Base-by-base conservation (phyloP, 1,139 yeast genomes). In the Geotrichum citri-aurantii region DNA sequence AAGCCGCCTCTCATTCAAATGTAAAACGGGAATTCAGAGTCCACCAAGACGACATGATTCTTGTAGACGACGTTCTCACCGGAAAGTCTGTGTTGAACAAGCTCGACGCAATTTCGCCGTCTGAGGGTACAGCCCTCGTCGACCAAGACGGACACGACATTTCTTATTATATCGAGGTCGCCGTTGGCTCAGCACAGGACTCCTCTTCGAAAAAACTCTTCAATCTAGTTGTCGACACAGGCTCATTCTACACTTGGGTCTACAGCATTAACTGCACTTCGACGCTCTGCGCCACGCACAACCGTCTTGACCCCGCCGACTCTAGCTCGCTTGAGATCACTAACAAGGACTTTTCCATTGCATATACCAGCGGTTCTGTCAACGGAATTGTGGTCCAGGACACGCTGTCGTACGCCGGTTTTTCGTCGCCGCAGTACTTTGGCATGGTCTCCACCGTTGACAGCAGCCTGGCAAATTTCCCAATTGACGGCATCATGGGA, bases 201-300 rank as follows among this genome's bases (percentile, higher is more conserved):
- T 19, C 37, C 1, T 27, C 19, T 21, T 33, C 51, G 21, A 47
- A 26, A 12, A 52, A 57, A 23, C n/a, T 51, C 1, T 83, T 78
- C 66, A 81, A 81, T 6, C 71, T 85, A 50, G 75, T 85, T 19
- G 72, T 85, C 29, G 90, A 85, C 68, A 84, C 90, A 0, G 89
- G 88, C 1, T 82, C 86, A 44, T 82, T 84, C 46, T 79, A 83
- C 61, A 70, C 84, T 1, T 85, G 90, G 90, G 77, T 85, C 2
- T 83, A 82, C 66, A 83, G 83, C 55, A 68, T 75, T 1, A 72
- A 78, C 54, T 84, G 89, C 71, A 69, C 73, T 0, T 75, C 77
- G 37, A 62, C 67, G 14, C 76, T 82, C 0, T 84, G 89, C 67
- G 59, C 69, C 2, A 66, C 70, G 46, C 77, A 77, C 58, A 60